Evolutionary conservation across 1,139 yeast species (phyloP).

Genomic region (Debaryomyces coudertii): DNA sequence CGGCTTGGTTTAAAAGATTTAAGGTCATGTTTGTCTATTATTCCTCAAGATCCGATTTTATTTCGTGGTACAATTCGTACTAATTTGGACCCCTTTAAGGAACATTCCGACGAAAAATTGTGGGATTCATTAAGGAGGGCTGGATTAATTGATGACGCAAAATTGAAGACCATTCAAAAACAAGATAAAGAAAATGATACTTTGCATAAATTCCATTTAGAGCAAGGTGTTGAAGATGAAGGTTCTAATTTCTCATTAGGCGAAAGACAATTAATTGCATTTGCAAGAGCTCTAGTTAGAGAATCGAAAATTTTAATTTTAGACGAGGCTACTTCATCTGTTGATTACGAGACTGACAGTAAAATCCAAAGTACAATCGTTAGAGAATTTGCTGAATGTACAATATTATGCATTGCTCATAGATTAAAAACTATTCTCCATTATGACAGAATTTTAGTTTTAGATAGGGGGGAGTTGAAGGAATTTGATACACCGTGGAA

Average conservation of each 20-base stretch:
- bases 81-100: constrained; percentile 69
- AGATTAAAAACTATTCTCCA: constrained; percentile 67
- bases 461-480: constrained; percentile 62
- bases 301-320: constrained; percentile 65
- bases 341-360: constrained; percentile 76
- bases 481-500: constrained; percentile 61
- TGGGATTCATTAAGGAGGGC: constrained; percentile 61
- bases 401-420: constrained; percentile 80
- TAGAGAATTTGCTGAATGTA: constrained; percentile 63
- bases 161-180: constrained; percentile 13
- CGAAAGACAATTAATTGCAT: constrained; percentile 73
- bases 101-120: constrained; percentile 52
- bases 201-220: constrained; percentile 65
- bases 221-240: constrained; percentile 68
- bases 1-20: constrained; percentile 57
- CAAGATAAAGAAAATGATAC: constrained; percentile 14
- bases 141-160: constrained; percentile 53
- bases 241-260: constrained; percentile 78
- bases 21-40: constrained; percentile 64
- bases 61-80: constrained; percentile 67
- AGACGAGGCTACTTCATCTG: constrained; percentile 85
- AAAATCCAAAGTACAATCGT: constrained; percentile 68
- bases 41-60: constrained; percentile 80
- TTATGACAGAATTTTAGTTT: constrained; percentile 66
- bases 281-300: constrained; percentile 79